A percentile compares a stretch with the other conserved stretches of the same genome.
phyloP scores from a whole-genome alignment of 805 yeast species.

The Hanseniaspora nectarophila region DNA sequence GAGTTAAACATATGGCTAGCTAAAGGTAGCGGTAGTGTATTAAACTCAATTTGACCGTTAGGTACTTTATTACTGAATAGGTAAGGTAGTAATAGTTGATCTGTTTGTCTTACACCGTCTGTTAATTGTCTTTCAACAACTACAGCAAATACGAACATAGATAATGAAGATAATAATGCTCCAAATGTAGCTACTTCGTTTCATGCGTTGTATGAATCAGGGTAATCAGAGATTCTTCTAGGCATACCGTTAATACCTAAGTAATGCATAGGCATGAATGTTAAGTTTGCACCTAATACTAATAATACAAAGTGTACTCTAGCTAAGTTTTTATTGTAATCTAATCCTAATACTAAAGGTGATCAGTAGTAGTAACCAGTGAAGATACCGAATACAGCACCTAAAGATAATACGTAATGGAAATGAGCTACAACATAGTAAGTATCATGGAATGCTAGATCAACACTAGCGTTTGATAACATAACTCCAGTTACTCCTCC shows the following conservation, averaged over 20 bases:
- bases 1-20: not conserved
- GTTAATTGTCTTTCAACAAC: slow-evolving; percentile 7
- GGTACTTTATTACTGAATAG: not conserved
- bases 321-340: slow-evolving; percentile 15
- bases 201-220: slow-evolving; percentile 14
- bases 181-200: slow-evolving; percentile 10
- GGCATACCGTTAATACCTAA: slow-evolving; percentile 18
- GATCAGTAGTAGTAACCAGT: slow-evolving; percentile 18
- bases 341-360: slow-evolving; percentile 16
- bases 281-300: slow-evolving; percentile 16
- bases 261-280: slow-evolving; percentile 17
- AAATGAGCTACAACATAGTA: slow-evolving; percentile 14
- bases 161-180: slow-evolving; percentile 7
- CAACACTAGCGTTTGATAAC: slow-evolving; percentile 19
- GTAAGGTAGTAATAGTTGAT: not conserved
- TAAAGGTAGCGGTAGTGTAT: not conserved
- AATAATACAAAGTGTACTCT: slow-evolving; percentile 16
- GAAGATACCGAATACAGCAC: slow-evolving; percentile 17
- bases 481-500: slow-evolving; percentile 21
- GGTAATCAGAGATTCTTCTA: slow-evolving; percentile 18
- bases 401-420: slow-evolving; percentile 18
- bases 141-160: slow-evolving; percentile 6
- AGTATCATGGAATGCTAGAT: slow-evolving; percentile 19
- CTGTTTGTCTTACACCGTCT: not conserved
- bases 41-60: not conserved